Base-by-base conservation (phyloP, 1,284 basidiomycete species). In the Microbotryum saponariae region DNA sequence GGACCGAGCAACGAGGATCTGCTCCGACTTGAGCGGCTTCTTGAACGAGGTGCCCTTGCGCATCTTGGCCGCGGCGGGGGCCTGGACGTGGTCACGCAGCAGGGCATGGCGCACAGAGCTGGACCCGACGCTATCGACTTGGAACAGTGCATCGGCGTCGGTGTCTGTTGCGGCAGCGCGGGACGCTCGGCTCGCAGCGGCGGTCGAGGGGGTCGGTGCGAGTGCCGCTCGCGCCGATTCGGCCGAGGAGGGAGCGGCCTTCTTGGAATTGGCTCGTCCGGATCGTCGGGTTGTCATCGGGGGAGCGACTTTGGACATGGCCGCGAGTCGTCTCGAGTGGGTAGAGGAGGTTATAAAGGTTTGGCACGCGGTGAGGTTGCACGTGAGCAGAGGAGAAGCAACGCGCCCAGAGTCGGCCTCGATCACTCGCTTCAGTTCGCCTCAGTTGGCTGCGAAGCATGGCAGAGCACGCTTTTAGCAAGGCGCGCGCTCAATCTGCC, bases 1-100 rank as follows among this genome's bases (percentile, higher is more conserved):
- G 4, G 89, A 91, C 33, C 89, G 86, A 74, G 90, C 83, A 0
- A 83, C 76, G 20, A 97, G 83, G 50, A 96, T 87, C 78, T 89
- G 88, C 6, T 87, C 79, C 0, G 88, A 89, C 45, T 84, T 88
- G 25, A 94, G 78, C 10, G 79, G 79, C 67, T 80, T 80, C 70
- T 69, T 67, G 61, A 69, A 63, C 6, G 60, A 56, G 23, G 60
- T 52, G 14, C 68, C 68, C 56, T 60, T 63, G 57, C 66, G 63
- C 25, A 69, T 61, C 2, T 58, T 52, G 27, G 58, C 59, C 1
- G 47, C 25, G 10, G 58, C 68, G 10, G 65, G 60, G 9, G 31
- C 49, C 46, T 66, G 61, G 44, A 45, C 58, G 51, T 53, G 51
- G 37, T 42, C 37, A 42, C 37, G 37, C 21, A 58, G 51, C 37